phyloP scores from a whole-genome alignment of 202 grass and related monocot genomes.

The Panicum virgatum region DNA sequence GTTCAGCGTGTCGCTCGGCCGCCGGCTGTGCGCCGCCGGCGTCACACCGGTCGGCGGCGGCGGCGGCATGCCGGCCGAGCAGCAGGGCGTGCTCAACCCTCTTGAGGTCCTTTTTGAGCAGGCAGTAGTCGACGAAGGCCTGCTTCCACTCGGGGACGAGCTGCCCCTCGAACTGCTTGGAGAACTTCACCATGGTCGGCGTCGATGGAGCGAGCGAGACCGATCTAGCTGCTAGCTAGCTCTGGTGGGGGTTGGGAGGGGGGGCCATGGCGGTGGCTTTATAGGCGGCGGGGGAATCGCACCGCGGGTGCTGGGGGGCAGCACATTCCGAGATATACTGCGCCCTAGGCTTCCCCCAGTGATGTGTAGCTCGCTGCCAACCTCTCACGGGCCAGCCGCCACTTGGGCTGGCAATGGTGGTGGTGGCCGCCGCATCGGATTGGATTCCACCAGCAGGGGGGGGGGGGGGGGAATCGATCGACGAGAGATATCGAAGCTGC shows the following conservation, averaged over 20 bases:
- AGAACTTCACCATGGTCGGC: slow-evolving; percentile 74
- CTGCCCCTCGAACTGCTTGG: slow-evolving; percentile 85
- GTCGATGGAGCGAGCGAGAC: neutral
- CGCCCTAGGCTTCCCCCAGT: slow-evolving; percentile 31
- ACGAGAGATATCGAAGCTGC: neutral
- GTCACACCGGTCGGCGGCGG: neutral
- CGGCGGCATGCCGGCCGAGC: neutral
- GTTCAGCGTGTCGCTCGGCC: neutral
- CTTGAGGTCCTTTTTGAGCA: slow-evolving; percentile 77
- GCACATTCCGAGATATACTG: slow-evolving; percentile 73
- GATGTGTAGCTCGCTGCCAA: slow-evolving; percentile 36
- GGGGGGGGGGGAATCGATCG: neutral
- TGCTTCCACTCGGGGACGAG: slow-evolving; percentile 91
- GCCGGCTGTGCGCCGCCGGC: neutral
- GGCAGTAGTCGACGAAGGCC: slow-evolving; percentile 82
- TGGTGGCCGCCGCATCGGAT: slow-evolving; percentile 19
- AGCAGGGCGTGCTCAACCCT: slow-evolving; percentile 44
- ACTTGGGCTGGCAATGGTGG: slow-evolving; percentile 47
- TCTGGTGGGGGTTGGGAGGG: slow-evolving; percentile 40
- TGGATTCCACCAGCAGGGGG: slow-evolving; percentile 22
- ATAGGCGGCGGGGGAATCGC: slow-evolving; percentile 41
- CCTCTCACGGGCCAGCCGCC: slow-evolving; percentile 40
- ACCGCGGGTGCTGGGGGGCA: slow-evolving; percentile 49
- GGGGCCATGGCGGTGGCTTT: slow-evolving; percentile 46
- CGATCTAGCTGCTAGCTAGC: neutral